These are phyloP conservation scores for Trypanosoma congolense DNA, from an alignment of 208 protist genomes.

Conservation along the genomic window DNA sequence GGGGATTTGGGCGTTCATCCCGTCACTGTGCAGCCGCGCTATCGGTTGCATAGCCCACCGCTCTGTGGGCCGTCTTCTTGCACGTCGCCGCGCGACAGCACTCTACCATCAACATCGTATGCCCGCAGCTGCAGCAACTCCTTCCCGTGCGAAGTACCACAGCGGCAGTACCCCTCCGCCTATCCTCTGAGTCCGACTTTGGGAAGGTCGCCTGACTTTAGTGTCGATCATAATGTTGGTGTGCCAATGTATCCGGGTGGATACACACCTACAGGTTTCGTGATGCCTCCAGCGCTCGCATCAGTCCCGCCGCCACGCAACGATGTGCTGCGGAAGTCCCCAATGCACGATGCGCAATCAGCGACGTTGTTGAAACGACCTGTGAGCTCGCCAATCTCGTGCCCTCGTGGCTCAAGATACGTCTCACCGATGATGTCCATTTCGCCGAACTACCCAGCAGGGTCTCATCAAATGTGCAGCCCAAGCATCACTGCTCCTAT, in stretches of 20 bases:
- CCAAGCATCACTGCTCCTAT: neutral
- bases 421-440: slow-evolving; percentile 6
- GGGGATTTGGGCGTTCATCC: neutral
- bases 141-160: slow-evolving; percentile 3
- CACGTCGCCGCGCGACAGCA: slow-evolving; percentile 1
- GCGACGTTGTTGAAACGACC: neutral
- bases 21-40: slow-evolving; percentile 22
- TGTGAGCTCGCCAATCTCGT: slow-evolving; percentile 9
- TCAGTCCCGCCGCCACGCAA: neutral
- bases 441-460: slow-evolving; percentile 6
- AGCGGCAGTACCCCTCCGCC: slow-evolving; percentile 5
- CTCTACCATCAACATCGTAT: slow-evolving; percentile 7
- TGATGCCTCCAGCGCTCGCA: slow-evolving; percentile 23
- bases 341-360: neutral
- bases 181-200: slow-evolving; percentile 8
- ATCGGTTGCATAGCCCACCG: slow-evolving; percentile 20
- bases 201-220: slow-evolving; percentile 2
- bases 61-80: slow-evolving; percentile 5
- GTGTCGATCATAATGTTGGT: neutral
- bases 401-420: slow-evolving; percentile 1
- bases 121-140: slow-evolving; percentile 17
- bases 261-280: slow-evolving; percentile 38
- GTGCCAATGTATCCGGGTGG: slow-evolving; percentile 11
- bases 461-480: neutral
- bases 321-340: neutral